These are phyloP conservation scores for Fomitopsis serialis DNA, from an alignment of 768 basidiomycete species.

Conservation along the genomic window DNA sequence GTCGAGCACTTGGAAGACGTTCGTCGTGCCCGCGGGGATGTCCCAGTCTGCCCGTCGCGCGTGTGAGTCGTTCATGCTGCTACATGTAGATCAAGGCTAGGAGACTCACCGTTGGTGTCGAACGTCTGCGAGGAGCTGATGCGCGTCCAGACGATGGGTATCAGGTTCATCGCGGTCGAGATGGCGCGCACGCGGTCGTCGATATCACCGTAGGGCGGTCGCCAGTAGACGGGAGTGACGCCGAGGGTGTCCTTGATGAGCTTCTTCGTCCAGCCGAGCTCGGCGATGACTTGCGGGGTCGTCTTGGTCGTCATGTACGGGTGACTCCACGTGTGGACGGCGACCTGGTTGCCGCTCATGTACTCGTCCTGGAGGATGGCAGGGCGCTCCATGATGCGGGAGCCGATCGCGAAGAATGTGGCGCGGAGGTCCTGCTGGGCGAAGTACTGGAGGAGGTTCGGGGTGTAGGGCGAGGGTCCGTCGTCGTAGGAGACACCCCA, in stretches of 20 bases:
- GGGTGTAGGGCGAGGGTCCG: slow-evolving; percentile 76
- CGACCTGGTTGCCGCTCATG: slow-evolving; percentile 75
- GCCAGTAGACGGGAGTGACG: slow-evolving; percentile 73
- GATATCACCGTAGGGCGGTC: slow-evolving; percentile 80
- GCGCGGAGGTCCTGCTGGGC: slow-evolving; percentile 59
- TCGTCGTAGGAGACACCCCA: slow-evolving; percentile 71
- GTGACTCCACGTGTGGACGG: slow-evolving; percentile 71
- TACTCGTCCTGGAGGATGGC: slow-evolving; percentile 68
- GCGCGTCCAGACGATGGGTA: slow-evolving; percentile 82
- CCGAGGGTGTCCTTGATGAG: slow-evolving; percentile 78
- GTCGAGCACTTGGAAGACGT: slow-evolving; percentile 52
- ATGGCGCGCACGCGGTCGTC: slow-evolving; percentile 87
- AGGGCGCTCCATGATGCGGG: slow-evolving; percentile 69
- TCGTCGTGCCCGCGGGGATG: slow-evolving; percentile 59
- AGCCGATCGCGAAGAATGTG: slow-evolving; percentile 88
- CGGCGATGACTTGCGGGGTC: slow-evolving; percentile 80
- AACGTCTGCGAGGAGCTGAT: slow-evolving; percentile 55
- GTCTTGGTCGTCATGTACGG: slow-evolving; percentile 63
- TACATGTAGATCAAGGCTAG: not conserved
- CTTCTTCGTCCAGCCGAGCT: slow-evolving; percentile 84
- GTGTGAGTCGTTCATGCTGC: not conserved
- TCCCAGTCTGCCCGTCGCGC: slow-evolving; percentile 56
- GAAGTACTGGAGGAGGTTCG: slow-evolving; percentile 68
- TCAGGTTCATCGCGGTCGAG: slow-evolving; percentile 74
- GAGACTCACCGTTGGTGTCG: slow-evolving; percentile 53